Evolutionary conservation across 306 rosid genomes (phyloP).

Genomic region (Canavalia ensiformis): DNA sequence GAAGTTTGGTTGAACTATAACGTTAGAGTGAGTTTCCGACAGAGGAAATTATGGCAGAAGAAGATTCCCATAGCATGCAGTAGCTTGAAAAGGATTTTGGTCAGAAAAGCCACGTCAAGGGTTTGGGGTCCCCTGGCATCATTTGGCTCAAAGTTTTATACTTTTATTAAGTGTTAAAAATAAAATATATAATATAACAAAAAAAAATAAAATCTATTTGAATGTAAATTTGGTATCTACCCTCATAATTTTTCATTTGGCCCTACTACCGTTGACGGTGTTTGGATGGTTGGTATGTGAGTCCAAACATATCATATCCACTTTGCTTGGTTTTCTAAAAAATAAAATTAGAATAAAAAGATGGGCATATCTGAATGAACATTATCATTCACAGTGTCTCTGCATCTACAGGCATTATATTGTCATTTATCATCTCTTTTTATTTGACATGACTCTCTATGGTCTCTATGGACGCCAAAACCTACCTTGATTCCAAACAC

Average conservation of each 20-base stretch:
- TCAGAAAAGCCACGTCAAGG: background rate
- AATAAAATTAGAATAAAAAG: background rate
- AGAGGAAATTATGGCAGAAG: slow-evolving; percentile 15
- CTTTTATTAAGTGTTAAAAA: too few relatives aligned
- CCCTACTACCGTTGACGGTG: background rate
- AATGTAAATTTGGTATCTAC: too few relatives aligned
- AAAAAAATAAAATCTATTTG: too few relatives aligned
- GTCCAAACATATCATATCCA: slow-evolving; percentile 1
- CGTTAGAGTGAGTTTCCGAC: background rate
- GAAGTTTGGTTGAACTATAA: background rate
- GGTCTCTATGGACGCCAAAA: slow-evolving; percentile 19
- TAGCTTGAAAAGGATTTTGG: slow-evolving; percentile 4
- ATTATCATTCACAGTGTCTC: slow-evolving; percentile 41
- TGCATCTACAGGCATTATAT: slow-evolving; percentile 49
- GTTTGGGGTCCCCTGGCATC: background rate
- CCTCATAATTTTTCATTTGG: background rate
- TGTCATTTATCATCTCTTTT: slow-evolving; percentile 42
- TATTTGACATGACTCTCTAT: slow-evolving; percentile 32
- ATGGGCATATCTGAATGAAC: slow-evolving; percentile 10
- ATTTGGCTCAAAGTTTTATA: background rate
- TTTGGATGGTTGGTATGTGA: background rate
- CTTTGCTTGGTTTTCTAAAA: too few relatives aligned
- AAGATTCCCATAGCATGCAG: slow-evolving; percentile 36
- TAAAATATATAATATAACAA: too few relatives aligned
- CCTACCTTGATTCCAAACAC: slow-evolving; percentile 36